Conservation (phyloP, 768 basidiomycete species). For the Hericium coralloides region DNA sequence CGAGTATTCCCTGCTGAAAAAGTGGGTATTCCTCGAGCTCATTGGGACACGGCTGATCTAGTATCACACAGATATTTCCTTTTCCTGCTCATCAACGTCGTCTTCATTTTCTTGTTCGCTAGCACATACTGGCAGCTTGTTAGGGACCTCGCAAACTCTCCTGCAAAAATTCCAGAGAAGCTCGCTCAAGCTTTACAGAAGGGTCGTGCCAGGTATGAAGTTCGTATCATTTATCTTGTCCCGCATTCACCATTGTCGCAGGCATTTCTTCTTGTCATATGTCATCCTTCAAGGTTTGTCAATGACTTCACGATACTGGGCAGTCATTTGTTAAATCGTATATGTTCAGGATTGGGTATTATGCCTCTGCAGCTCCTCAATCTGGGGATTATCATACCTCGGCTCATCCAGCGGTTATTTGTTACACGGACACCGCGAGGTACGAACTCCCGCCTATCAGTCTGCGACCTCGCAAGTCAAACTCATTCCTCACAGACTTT, state of each 20-base stretch:
- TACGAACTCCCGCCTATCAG: slow-evolving; percentile 21
- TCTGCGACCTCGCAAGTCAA: neutral
- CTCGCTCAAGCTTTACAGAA: slow-evolving; percentile 76
- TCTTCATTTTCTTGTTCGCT: slow-evolving; percentile 90
- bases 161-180: slow-evolving; percentile 90
- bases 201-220: slow-evolving; percentile 55
- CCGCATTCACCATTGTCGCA: slow-evolving; percentile 17
- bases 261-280: slow-evolving; percentile 80
- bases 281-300: slow-evolving; percentile 69
- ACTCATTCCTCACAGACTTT: slow-evolving; percentile 50
- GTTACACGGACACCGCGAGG: slow-evolving; percentile 88
- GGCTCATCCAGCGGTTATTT: slow-evolving; percentile 64
- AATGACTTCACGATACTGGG: neutral
- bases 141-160: slow-evolving; percentile 86
- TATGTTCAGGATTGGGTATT: slow-evolving; percentile 63
- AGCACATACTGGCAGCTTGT: slow-evolving; percentile 90
- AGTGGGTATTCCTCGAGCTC: slow-evolving; percentile 35
- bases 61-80: slow-evolving; percentile 68
- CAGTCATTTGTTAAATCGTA: slow-evolving; percentile 2
- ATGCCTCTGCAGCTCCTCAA: slow-evolving; percentile 96
- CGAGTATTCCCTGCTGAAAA: slow-evolving; percentile 86
- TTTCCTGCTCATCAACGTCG: slow-evolving; percentile 85
- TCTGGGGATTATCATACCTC: slow-evolving; percentile 78
- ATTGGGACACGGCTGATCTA: slow-evolving; percentile 4
- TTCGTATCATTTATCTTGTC: slow-evolving; percentile 6